A percentile compares a stretch with the other conserved stretches of the same genome.
Conservation (phyloP, 2,329 filamentous ascomycete genomes). For the Botrytis sinoallii region DNA sequence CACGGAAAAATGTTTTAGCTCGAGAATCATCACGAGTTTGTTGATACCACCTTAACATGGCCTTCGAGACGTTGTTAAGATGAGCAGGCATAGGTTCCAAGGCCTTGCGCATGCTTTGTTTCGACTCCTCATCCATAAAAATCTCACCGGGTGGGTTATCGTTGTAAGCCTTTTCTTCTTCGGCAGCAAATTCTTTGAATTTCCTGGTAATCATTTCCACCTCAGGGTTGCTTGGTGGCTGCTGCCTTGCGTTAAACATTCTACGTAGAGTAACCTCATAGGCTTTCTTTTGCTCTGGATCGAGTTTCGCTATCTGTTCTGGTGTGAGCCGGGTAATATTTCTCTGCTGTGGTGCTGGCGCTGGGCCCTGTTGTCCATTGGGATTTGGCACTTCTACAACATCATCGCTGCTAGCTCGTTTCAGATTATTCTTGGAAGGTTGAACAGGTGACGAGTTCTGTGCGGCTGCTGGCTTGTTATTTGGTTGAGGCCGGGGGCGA, state of each 20-base stretch:
- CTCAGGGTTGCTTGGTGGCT: constrained; percentile 1
- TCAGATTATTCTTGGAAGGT: constrained; percentile 40
- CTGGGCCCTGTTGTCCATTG: constrained; percentile 30
- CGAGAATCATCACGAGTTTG: constrained; percentile 34
- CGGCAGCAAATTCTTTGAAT: constrained; percentile 23
- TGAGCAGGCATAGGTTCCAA: constrained; percentile 25
- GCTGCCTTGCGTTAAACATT: background rate
- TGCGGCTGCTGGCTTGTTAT: constrained; percentile 24
- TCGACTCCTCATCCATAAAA: constrained; percentile 33
- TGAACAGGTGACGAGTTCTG: constrained; percentile 37
- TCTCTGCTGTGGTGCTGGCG: constrained; percentile 33
- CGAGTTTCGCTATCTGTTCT: constrained; percentile 32
- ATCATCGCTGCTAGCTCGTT: constrained; percentile 46
- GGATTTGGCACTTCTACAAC: constrained; percentile 43
- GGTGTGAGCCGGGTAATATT: constrained; percentile 35
- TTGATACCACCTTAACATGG: constrained; percentile 33
- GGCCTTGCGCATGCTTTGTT: constrained; percentile 23
- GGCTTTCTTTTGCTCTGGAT: constrained; percentile 34
- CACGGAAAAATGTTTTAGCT: constrained; percentile 34
- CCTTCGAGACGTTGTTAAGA: constrained; percentile 31
- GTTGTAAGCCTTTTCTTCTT: constrained; percentile 25
- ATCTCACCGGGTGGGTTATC: constrained; percentile 29
- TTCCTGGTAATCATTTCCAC: constrained; percentile 19
- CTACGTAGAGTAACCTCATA: constrained; percentile 30
- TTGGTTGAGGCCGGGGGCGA: constrained; percentile 25